A percentile compares a stretch with the other conserved stretches of the same genome.
Evolutionary conservation across 768 basidiomycete genomes (phyloP).

Genomic region (Leccinum imitatum): DNA sequence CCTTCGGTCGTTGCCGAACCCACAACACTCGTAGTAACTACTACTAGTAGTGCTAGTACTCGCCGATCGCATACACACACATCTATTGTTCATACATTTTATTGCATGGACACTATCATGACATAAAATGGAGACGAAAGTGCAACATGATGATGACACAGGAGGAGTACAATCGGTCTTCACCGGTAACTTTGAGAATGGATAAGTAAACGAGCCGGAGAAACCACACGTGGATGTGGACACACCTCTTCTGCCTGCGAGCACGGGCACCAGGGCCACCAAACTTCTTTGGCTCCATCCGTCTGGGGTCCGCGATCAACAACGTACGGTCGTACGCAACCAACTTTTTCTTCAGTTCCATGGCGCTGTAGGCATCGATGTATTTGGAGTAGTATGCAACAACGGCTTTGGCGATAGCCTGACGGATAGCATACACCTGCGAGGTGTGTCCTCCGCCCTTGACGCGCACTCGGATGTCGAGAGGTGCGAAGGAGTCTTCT

Average conservation of each 20-base stretch:
- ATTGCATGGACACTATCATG: conserved; percentile 37
- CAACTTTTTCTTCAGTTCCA: conserved; percentile 98
- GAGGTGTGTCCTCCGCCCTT: conserved; percentile 99
- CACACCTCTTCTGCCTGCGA: conserved; percentile 93
- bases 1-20: neutral
- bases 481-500: conserved; percentile 78
- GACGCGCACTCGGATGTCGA: conserved; percentile 97
- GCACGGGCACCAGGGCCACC: conserved; percentile 98
- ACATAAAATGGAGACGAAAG: conserved; percentile 37
- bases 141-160: conserved; percentile 45
- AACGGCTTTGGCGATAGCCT: conserved; percentile 96
- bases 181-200: conserved; percentile 63
- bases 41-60: too few species aligned
- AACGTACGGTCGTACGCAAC: conserved; percentile 93
- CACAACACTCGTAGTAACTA: neutral
- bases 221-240: neutral
- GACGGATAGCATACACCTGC: conserved; percentile 97
- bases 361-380: conserved; percentile 93
- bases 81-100: conserved; percentile 23
- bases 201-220: conserved; percentile 13
- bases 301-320: conserved; percentile 90
- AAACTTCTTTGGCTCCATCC: conserved; percentile 99
- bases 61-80: neutral
- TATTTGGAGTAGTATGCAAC: conserved; percentile 99
- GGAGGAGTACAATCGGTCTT: conserved; percentile 34